Conservation (phyloP, 2,329 filamentous ascomycete genomes). For the Exophiala dermatitidis region DNA sequence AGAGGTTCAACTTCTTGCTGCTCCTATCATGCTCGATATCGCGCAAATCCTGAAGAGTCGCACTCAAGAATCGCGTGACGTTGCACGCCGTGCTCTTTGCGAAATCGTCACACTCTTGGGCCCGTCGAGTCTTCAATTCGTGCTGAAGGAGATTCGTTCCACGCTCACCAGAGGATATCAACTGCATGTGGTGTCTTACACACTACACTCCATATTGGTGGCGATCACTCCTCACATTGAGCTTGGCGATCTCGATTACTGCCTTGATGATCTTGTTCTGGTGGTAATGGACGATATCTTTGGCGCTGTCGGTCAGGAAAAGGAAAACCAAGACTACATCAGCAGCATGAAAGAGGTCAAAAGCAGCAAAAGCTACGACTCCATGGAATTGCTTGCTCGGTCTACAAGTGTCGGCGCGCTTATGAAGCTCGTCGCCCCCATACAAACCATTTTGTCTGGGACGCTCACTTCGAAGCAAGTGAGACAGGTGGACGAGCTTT, state of each 20-base stretch:
- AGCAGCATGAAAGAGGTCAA: constrained; percentile 97
- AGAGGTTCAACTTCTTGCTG: constrained; percentile 66
- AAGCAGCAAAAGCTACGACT: constrained; percentile 95
- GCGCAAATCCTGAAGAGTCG: constrained; percentile 88
- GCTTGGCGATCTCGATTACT: constrained; percentile 84
- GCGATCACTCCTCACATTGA: constrained; percentile 63
- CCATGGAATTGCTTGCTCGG: constrained; percentile 85
- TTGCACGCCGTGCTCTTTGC: constrained; percentile 78
- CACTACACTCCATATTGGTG: constrained; percentile 83
- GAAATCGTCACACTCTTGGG: constrained; percentile 78
- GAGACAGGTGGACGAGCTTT: constrained; percentile 81
- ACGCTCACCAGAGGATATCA: constrained; percentile 83
- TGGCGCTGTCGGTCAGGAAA: constrained; percentile 84
- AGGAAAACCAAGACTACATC: constrained; percentile 91
- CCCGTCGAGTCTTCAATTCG: constrained; percentile 76
- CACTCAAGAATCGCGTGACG: constrained; percentile 79
- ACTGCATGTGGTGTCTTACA: constrained; percentile 89
- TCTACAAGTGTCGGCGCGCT: constrained; percentile 69
- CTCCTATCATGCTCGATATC: constrained; percentile 80
- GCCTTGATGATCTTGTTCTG: constrained; percentile 65
- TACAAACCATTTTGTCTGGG: constrained; percentile 72
- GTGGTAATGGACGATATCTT: constrained; percentile 98
- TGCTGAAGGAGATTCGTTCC: constrained; percentile 82
- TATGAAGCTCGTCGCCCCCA: constrained; percentile 66
- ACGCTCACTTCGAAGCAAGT: constrained; percentile 76